Evolutionary conservation across 208 protist species (phyloP).

Genomic region (Naegleria lovaniensis): DNA sequence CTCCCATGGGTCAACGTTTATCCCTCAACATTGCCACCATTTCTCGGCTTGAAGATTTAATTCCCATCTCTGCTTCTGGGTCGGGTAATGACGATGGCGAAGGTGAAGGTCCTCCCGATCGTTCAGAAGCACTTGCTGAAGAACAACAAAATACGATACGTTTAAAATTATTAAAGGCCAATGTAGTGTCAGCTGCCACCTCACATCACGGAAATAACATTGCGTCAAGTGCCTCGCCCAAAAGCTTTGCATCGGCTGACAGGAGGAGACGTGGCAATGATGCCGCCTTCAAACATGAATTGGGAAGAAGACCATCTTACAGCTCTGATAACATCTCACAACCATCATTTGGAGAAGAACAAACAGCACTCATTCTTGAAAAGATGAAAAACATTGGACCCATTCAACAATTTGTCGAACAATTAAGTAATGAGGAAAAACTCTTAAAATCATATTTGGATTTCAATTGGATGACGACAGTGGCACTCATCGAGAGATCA

Average conservation of each 20-base stretch:
- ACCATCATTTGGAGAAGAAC: background rate
- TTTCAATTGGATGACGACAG: background rate
- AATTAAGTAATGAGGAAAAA: background rate
- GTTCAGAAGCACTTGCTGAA: background rate
- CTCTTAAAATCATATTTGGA: background rate
- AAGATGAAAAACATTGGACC: background rate
- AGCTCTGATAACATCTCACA: background rate
- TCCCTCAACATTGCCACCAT: background rate
- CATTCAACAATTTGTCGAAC: background rate
- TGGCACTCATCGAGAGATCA: background rate
- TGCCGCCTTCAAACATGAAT: background rate
- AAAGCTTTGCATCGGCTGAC: background rate
- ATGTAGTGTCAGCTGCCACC: background rate
- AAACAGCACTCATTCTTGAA: background rate
- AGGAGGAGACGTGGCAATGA: background rate
- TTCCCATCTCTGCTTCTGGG: background rate
- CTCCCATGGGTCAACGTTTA: background rate
- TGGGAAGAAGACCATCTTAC: background rate
- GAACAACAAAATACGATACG: background rate
- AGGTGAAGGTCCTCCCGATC: background rate
- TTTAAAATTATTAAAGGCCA: background rate
- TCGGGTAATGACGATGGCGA: background rate
- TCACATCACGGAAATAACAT: too few species aligned
- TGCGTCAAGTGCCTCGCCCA: background rate
- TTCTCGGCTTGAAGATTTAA: background rate